Base-by-base conservation (phyloP, 805 yeast species). In the Alloascoidea hylecoeti region DNA sequence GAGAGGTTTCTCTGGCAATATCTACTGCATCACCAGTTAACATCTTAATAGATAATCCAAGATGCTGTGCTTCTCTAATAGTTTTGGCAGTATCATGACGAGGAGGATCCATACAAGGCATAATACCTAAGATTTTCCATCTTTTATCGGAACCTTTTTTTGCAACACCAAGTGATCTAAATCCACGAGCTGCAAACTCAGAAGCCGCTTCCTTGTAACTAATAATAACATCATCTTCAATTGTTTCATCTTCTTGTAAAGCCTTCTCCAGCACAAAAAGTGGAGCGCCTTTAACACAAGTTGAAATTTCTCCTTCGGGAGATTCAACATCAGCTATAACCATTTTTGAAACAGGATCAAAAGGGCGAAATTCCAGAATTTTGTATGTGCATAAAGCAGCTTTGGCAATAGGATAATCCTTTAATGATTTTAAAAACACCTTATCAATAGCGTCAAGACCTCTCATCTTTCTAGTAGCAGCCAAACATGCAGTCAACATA, bases 71-170 rank as follows among this genome's bases (percentile, higher is more conserved):
- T 73, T 85, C 96, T 63, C 72, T 63, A 63, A 85, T 92, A 63
- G 96, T 85, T 63, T 78, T 79, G 58, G 94, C 95, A 72, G 96
- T 85, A 65, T 85, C 96, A 64, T 85, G 95, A 78, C 96, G 83
- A 67, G 96, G 95, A 58, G 96, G 96, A 69, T 85, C 96, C 92
- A 85, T 83, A 72, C 94, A 83, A 63, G 96, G 95, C 94, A 85
- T 84, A 70, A 85, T 86, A 69, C 96, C 96, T 59, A 85, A 73
- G 57, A 85, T 79, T 72, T 85, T 95, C 95, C 95, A 85, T 78
- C 84, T 95, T 64, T 94, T 95, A 66, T 85, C 95, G 67, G 94
- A 95, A 79, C 94, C 80, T 92, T 85, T 85, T 75, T 95, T 85
- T 52, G 96, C 95, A 70, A 85, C 95, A 83, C 96, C 96, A 61